Evolutionary conservation across 768 basidiomycete genomes (phyloP).

Genomic region (Lentinula boryana): DNA sequence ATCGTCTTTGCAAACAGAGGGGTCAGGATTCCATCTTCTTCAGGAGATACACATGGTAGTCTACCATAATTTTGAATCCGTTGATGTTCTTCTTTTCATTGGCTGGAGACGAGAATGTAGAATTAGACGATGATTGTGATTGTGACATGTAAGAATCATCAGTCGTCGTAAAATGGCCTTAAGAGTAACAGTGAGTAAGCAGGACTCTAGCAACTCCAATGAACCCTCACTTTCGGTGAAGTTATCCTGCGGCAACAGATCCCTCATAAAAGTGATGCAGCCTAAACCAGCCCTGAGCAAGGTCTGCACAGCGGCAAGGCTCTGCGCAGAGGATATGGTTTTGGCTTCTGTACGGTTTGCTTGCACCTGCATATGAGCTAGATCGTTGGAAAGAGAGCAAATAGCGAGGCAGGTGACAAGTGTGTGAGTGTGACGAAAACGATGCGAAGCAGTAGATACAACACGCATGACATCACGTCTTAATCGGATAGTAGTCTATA

Average conservation of each 20-base stretch:
- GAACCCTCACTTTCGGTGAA: conserved; percentile 53
- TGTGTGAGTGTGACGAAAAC: too few relatives aligned
- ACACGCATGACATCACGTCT: too few relatives aligned
- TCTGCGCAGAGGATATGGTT: conserved; percentile 50
- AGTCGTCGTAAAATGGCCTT: conserved; percentile 52
- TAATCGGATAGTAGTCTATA: too few relatives aligned
- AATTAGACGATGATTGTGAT: conserved; percentile 22
- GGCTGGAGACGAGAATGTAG: conserved; percentile 30
- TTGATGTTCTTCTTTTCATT: conserved; percentile 39
- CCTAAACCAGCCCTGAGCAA: conserved; percentile 68
- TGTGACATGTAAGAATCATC: conserved; percentile 31
- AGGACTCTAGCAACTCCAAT: not conserved
- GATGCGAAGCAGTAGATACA: too few relatives aligned
- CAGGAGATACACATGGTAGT: not conserved
- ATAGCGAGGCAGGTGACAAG: too few relatives aligned
- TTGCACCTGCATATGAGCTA: conserved; percentile 33
- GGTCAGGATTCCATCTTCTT: not conserved
- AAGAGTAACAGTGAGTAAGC: conserved; percentile 3
- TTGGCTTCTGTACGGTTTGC: conserved; percentile 28
- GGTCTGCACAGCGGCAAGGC: conserved; percentile 66
- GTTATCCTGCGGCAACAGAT: conserved; percentile 74
- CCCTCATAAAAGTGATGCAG: conserved; percentile 72
- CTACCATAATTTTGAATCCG: conserved; percentile 65
- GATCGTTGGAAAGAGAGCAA: not conserved
- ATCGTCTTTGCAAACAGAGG: conserved; percentile 36